phyloP scores from a whole-genome alignment of 164 flowering plant species.

The Macadamia tetraphylla region DNA sequence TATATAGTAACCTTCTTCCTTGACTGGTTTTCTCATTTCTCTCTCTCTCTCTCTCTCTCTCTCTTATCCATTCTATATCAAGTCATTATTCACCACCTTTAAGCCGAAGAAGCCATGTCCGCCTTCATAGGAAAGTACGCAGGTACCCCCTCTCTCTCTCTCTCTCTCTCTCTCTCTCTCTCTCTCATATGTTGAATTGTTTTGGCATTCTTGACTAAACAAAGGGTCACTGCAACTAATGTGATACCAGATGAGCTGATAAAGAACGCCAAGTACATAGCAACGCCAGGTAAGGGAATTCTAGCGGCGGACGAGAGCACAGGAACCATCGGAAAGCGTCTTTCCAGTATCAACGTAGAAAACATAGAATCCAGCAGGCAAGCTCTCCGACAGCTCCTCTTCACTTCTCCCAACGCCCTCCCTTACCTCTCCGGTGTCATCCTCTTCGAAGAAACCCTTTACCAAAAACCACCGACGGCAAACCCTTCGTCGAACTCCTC shows the following conservation, averaged over 20 bases:
- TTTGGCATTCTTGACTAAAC: no score
- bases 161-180: neutral
- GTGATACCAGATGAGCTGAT: conserved; percentile 59
- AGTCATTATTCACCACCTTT: no score
- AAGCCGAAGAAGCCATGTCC: conserved; percentile 36
- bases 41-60: neutral
- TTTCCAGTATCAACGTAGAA: conserved; percentile 75
- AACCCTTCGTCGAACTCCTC: conserved; percentile 68
- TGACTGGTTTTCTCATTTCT: conserved; percentile 17
- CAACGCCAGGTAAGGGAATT: conserved; percentile 78
- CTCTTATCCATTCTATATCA: neutral
- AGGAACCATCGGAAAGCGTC: conserved; percentile 80
- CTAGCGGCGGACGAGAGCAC: conserved; percentile 87
- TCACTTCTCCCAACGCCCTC: conserved; percentile 63
- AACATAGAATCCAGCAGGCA: conserved; percentile 77
- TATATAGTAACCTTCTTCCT: conserved; percentile 18
- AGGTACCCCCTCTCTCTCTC: conserved; percentile 10
- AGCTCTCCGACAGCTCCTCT: conserved; percentile 72
- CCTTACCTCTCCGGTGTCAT: conserved; percentile 73
- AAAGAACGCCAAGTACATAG: conserved; percentile 84
- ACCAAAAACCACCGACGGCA: conserved; percentile 66
- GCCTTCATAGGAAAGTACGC: conserved; percentile 86
- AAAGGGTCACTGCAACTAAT: no score
- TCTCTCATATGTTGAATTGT: no score
- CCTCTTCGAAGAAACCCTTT: conserved; percentile 79